Percentiles rank a stretch among this genome's conserved stretches.
These are phyloP conservation scores for Penicillium sp. DNA, from an alignment of 2,329 filamentous ascomycete genomes.

Conservation along the genomic window DNA sequence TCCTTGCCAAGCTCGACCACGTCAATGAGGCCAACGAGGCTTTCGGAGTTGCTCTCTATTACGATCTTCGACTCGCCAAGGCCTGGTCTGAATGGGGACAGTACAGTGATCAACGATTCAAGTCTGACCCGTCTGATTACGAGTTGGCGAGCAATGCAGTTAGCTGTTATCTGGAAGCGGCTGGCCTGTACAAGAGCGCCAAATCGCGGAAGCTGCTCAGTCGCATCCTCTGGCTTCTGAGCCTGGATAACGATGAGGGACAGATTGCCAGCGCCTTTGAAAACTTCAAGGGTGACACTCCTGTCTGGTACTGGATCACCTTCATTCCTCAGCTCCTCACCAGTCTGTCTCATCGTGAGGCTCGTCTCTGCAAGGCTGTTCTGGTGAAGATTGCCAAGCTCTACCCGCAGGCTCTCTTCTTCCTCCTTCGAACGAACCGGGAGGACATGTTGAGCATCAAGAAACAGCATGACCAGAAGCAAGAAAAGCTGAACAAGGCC, in stretches of 20 bases:
- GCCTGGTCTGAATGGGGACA: constrained; percentile 99
- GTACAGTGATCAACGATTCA: constrained; percentile 96
- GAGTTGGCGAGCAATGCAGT: constrained; percentile 86
- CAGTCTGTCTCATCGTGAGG: constrained; percentile 88
- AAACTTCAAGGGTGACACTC: constrained; percentile 95
- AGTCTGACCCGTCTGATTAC: constrained; percentile 79
- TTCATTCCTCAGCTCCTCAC: constrained; percentile 96
- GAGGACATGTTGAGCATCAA: constrained; percentile 94
- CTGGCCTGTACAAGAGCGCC: constrained; percentile 93
- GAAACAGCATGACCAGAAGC: constrained; percentile 73
- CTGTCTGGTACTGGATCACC: constrained; percentile 99
- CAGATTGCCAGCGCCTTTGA: constrained; percentile 85
- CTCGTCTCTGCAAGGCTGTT: constrained; percentile 79
- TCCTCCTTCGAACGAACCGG: constrained; percentile 86
- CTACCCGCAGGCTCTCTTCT: constrained; percentile 94
- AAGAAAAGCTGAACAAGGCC: constrained; percentile 59
- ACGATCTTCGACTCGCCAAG: constrained; percentile 92
- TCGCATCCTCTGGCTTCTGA: constrained; percentile 91
- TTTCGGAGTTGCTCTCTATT: constrained; percentile 92
- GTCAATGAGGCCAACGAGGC: constrained; percentile 90
- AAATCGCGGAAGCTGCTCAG: constrained; percentile 94
- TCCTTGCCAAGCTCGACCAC: constrained; percentile 88
- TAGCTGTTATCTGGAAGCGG: constrained; percentile 94
- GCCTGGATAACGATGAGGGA: constrained; percentile 84
- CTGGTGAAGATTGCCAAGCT: constrained; percentile 92